Percentiles rank a stretch among this genome's conserved stretches.
Conservation (phyloP, 1,139 yeast species). For the Hyphopichia pseudoburtonii region DNA sequence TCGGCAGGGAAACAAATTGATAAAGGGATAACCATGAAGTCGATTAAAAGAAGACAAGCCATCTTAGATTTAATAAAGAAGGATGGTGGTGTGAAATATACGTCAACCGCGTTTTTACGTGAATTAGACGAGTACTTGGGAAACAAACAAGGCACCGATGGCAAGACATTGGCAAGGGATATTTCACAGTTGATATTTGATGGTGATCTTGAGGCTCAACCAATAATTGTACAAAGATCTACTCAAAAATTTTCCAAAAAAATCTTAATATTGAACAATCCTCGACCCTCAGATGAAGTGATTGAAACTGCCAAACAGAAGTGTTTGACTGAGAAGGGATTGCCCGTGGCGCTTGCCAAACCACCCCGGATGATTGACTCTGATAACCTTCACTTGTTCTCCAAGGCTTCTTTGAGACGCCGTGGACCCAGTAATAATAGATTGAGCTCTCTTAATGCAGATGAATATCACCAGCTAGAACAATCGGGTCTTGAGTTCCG, state of each 20-base stretch:
- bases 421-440: background rate
- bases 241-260: slow-evolving; percentile 34
- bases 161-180: slow-evolving; percentile 49
- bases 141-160: slow-evolving; percentile 41
- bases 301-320: slow-evolving; percentile 26
- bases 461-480: background rate
- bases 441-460: background rate
- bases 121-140: slow-evolving; percentile 36
- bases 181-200: slow-evolving; percentile 25
- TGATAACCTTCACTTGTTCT: background rate
- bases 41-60: slow-evolving; percentile 34
- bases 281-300: slow-evolving; percentile 26
- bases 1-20: too few relatives aligned
- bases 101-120: slow-evolving; percentile 35
- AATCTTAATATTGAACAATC: slow-evolving; percentile 32
- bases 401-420: background rate
- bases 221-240: slow-evolving; percentile 25
- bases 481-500: background rate
- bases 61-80: slow-evolving; percentile 36
- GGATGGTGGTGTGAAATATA: slow-evolving; percentile 43
- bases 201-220: slow-evolving; percentile 28
- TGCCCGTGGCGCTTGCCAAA: background rate
- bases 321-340: slow-evolving; percentile 18
- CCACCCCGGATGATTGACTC: background rate
- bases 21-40: slow-evolving; percentile 16